Base-by-base conservation (phyloP, 441 rosid species). In the Euphorbia schlechtendalii region DNA sequence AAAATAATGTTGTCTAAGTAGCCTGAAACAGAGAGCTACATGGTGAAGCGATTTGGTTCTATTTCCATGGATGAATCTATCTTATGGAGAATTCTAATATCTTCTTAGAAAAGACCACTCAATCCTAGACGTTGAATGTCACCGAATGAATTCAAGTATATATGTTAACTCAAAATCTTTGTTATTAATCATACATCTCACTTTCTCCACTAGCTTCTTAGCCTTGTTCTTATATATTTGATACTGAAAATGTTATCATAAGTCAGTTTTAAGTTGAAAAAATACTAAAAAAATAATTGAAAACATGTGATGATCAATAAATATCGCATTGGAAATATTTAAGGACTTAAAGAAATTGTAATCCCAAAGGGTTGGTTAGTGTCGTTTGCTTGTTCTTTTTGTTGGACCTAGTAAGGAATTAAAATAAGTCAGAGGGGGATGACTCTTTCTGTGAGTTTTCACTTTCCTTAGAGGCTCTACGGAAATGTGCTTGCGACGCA, bases 71-170 rank as follows among this genome's bases (percentile, higher is more conserved):
- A 48, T 4, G 2, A n/a, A 48, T 4, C 3, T 48, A 49, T 15
- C 10, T 38, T n/a, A 9, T 63, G 9, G 6, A 63, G 28, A 11
- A 24, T 17, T 48, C 22, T 63, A n/a, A 63, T 78, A 38, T 77
- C 84, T 4, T 52, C 66, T 30, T 80, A 43, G 18, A 85, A 80
- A 2, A 70, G 77, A 34, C 69, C 30, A 2, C 71, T 61, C 62
- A 83, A 64, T 0, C 87, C 90, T 48, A 80, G 25, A 28, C 81
- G 64, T 61, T 81, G 79, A 18, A 85, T 71, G 58, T 78, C 82
- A 59, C 83, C 87, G 22, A 85, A 74, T 72, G n/a, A 76, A 6
- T 65, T 72, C 75, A 28, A 85, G 74, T 30, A 59, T 20, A 22
- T 22, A 4, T 69, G 59, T 24, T 14, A 60, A 1, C 14, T 71